Conservation (phyloP, 805 yeast species). For the Maudiozyma barnettii region DNA sequence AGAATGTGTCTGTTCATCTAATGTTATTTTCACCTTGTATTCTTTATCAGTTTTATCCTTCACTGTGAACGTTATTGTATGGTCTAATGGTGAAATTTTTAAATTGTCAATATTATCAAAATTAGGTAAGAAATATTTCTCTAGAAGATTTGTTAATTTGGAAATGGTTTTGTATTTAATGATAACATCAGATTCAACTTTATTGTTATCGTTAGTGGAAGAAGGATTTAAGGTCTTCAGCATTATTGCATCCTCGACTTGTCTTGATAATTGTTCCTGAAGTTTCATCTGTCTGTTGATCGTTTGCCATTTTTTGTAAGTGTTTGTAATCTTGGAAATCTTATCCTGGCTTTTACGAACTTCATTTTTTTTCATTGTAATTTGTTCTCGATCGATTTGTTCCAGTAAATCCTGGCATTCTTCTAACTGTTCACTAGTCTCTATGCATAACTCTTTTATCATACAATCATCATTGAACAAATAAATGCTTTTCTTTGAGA, state of each 20-base stretch:
- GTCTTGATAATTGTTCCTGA: constrained; percentile 1
- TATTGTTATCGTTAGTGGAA: no score
- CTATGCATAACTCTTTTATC: constrained; percentile 18
- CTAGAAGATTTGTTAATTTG: neutral
- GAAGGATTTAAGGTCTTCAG: no score
- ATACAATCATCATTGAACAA: constrained; percentile 12
- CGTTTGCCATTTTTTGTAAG: constrained; percentile 8
- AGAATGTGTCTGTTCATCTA: neutral
- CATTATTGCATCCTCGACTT: neutral
- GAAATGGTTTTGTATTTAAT: neutral
- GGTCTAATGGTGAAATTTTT: constrained; percentile 1
- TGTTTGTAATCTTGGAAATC: constrained; percentile 1
- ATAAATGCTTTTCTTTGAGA: constrained; percentile 10
- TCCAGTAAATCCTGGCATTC: constrained; percentile 17
- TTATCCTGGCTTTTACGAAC: constrained; percentile 6
- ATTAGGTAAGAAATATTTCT: neutral
- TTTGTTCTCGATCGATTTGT: constrained; percentile 13
- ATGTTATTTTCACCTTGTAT: neutral
- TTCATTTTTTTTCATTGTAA: constrained; percentile 3
- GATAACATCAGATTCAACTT: no score
- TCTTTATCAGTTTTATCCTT: neutral
- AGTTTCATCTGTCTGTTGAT: constrained; percentile 3
- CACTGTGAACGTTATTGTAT: neutral
- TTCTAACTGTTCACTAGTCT: constrained; percentile 16
- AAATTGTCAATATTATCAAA: neutral